Conservation (phyloP, 176 grass and related monocot genomes). For the Lolium multiflorum region DNA sequence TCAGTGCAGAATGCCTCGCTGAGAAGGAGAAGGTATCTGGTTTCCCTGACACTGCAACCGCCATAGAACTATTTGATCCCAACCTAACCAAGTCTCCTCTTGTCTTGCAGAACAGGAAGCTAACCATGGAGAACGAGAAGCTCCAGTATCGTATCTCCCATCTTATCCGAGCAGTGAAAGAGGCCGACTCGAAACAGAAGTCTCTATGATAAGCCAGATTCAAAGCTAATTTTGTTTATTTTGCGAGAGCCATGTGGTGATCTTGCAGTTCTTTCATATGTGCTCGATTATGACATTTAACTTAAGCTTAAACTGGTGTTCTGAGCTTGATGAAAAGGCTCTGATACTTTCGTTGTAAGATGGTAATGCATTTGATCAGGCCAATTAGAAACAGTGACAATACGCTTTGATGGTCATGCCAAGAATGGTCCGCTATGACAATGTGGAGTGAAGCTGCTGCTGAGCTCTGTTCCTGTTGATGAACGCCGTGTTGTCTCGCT, state of each 20-base stretch:
- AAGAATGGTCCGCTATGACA: not conserved
- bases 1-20: constrained; percentile 44
- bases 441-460: not conserved
- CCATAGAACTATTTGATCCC: constrained; percentile 20
- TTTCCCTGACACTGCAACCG: not conserved
- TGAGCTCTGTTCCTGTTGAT: not conserved
- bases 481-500: not conserved
- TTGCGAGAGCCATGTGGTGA: not conserved
- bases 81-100: constrained; percentile 2
- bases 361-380: not conserved
- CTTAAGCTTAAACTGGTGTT: not conserved
- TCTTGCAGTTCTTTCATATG: not conserved
- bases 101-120: constrained; percentile 68
- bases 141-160: constrained; percentile 76
- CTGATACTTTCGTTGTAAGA: not conserved
- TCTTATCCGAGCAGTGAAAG: constrained; percentile 66
- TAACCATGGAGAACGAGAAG: constrained; percentile 72
- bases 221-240: not conserved
- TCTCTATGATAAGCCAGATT: constrained; percentile 9
- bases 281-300: not conserved
- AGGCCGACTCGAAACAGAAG: constrained; percentile 56
- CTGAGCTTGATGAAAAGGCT: not conserved
- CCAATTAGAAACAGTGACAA: not conserved
- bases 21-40: constrained; percentile 67
- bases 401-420: not conserved